A percentile compares a stretch with the other conserved stretches of the same genome.
Evolutionary conservation across 345 rosid species (phyloP).

Genomic region (Salix koriyanagi): DNA sequence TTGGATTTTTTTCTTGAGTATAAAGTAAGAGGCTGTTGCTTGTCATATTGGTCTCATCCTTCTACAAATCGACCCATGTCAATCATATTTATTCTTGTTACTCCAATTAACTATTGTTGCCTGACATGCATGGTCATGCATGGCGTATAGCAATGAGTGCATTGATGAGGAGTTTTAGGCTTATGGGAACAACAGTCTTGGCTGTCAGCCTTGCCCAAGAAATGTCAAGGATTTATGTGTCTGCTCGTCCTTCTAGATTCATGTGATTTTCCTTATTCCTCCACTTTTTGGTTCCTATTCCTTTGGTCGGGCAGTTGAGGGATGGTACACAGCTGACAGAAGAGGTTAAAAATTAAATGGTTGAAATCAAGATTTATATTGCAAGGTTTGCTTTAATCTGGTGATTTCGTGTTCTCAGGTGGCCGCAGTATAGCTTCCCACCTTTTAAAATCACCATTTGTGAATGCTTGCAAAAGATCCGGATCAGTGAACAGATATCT

Average conservation of each 20-base stretch:
- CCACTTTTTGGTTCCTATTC: background rate
- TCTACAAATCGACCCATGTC: background rate
- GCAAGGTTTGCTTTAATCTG: background rate
- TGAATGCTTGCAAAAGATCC: conserved; percentile 55
- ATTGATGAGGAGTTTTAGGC: background rate
- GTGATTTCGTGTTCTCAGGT: conserved; percentile 45
- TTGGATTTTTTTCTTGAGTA: background rate
- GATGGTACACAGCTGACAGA: background rate
- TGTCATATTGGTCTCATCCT: background rate
- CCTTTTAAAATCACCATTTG: conserved; percentile 50
- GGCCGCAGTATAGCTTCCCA: conserved; percentile 80
- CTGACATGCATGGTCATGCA: background rate
- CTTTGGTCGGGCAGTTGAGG: background rate
- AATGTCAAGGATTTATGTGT: background rate
- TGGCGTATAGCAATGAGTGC: background rate
- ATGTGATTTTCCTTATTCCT: background rate
- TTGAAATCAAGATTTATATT: background rate
- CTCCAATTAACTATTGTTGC: background rate
- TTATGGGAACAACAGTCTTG: background rate
- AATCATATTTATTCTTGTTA: background rate
- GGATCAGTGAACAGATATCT: conserved; percentile 67
- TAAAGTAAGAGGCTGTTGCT: background rate
- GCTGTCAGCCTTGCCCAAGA: background rate
- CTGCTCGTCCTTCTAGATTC: background rate
- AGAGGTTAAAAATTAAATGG: background rate